Evolutionary conservation across 352 stramenopile genomes (phyloP).

Genomic region (Phytophthora multivora): DNA sequence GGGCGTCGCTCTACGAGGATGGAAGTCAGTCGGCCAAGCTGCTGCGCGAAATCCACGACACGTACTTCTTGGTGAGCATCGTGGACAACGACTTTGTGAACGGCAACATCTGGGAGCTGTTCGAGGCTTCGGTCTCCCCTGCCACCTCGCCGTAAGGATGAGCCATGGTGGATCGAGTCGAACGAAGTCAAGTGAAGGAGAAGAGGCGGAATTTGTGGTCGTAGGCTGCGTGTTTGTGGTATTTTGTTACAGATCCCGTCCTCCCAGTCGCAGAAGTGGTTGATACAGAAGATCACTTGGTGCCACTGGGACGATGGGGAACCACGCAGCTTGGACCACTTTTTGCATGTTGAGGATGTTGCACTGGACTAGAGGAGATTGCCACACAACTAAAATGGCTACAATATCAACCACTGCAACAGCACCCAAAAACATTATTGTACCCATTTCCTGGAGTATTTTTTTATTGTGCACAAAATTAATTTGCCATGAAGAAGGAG

Average conservation of each 20-base stretch:
- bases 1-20: constrained; percentile 96
- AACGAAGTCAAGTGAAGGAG: constrained; percentile 12
- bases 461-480: constrained; percentile 24
- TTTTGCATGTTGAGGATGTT: constrained; percentile 26
- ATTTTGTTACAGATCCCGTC: constrained; percentile 33
- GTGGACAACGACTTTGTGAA: constrained; percentile 98
- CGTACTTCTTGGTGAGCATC: constrained; percentile 98
- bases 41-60: constrained; percentile 95
- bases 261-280: constrained; percentile 44
- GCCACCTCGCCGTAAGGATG: constrained; percentile 25
- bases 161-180: not conserved
- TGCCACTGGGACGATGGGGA: constrained; percentile 49
- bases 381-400: constrained; percentile 19
- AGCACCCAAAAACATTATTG: not conserved
- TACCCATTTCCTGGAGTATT: not conserved
- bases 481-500: constrained; percentile 12
- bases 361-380: constrained; percentile 29
- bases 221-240: constrained; percentile 23
- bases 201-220: constrained; percentile 8
- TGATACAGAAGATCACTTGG: constrained; percentile 30
- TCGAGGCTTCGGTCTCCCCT: constrained; percentile 39
- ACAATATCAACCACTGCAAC: constrained; percentile 30
- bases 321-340: constrained; percentile 19
- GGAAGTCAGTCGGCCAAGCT: constrained; percentile 89
- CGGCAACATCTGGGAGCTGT: constrained; percentile 87